Percentiles rank a stretch among this genome's conserved stretches.
Conservation (phyloP, 202 grass and related monocot genomes). For the Eragrostis tef region DNA sequence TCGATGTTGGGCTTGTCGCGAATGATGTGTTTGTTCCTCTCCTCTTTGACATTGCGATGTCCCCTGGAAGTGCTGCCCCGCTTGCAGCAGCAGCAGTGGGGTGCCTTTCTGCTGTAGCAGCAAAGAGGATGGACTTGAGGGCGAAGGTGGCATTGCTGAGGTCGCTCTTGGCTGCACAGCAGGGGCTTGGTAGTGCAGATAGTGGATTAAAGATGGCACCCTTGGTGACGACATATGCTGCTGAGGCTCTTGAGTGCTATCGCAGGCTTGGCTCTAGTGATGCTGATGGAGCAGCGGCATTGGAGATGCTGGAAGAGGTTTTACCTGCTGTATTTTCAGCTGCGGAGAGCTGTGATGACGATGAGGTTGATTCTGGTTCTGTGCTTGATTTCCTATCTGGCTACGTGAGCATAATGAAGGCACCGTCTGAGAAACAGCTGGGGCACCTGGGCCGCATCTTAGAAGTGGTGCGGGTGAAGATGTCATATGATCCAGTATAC, state of each 20-base stretch:
- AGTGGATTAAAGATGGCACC: slow-evolving; percentile 67
- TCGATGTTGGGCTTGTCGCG: slow-evolving; percentile 82
- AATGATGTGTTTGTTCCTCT: slow-evolving; percentile 83
- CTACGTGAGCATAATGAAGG: slow-evolving; percentile 77
- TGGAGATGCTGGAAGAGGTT: slow-evolving; percentile 80
- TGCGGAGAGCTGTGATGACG: slow-evolving; percentile 61
- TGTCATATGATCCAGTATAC: slow-evolving; percentile 74
- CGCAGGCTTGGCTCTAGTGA: slow-evolving; percentile 65
- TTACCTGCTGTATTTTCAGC: slow-evolving; percentile 80
- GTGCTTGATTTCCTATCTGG: slow-evolving; percentile 85
- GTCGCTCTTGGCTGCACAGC: slow-evolving; percentile 56
- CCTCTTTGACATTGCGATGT: slow-evolving; percentile 82
- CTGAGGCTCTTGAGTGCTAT: slow-evolving; percentile 76
- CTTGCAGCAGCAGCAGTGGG: slow-evolving; percentile 66
- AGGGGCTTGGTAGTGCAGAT: slow-evolving; percentile 59
- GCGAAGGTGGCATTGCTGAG: slow-evolving; percentile 76
- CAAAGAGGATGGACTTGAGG: slow-evolving; percentile 79
- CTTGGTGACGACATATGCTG: slow-evolving; percentile 69
- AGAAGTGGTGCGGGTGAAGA: slow-evolving; percentile 71
- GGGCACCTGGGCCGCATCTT: slow-evolving; percentile 69
- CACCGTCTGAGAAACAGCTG: slow-evolving; percentile 76
- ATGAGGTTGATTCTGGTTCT: slow-evolving; percentile 66
- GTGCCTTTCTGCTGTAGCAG: slow-evolving; percentile 76
- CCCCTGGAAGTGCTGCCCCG: slow-evolving; percentile 50
- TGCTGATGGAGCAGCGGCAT: slow-evolving; percentile 55